Base-by-base conservation (phyloP, 306 rosid species). In the Adenanthera pavonina region DNA sequence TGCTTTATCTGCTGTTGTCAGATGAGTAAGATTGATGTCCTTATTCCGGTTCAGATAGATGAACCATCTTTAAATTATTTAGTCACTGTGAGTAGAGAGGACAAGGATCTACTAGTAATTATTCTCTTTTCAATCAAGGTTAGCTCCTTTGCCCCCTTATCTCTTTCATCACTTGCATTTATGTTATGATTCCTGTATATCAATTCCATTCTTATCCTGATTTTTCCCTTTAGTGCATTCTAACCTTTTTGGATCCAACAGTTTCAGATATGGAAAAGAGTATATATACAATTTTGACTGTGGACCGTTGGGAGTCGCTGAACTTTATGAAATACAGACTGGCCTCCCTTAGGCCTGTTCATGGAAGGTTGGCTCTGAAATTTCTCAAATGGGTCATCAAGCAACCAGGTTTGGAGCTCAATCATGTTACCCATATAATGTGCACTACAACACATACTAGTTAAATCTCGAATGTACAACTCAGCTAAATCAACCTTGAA, bases 251-350 rank as follows among this genome's bases (percentile, higher is more conserved):
- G 66, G 49, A 4, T 10, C 19, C 73, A 43, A 69, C 83, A 85
- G 83, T 72, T 77, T 75, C 81, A 34, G 82, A 83, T 2, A 86
- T 89, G 95, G 95, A 89, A 69, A 91, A 92, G 75, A 92, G 97
- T 76, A 85, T 92, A 71, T 92, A 91, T 75, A 61, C 91, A 19
- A 84, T 91, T 80, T 90, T 92, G 51, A 91, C 95, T 14, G 30
- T 92, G 4, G 89, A 89, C 87, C 92, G 95, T 59, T 91, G 97
- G 97, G 92, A 88, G 78, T 92, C 95, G 19, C 87, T 92, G 66
- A 92, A 91, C 81, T 85, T 84, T 76, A 92, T 92, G 97, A 89
- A 78, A 35, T 92, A 92, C 76, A 86, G 82, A 76, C 74, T 89
- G 59, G 84, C 90, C 81, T 81, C 97, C 51, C 92, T 92, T n/a